Percentiles rank a stretch among this genome's conserved stretches.
These are phyloP conservation scores for Rhododendron griersonianum DNA, from an alignment of 148 eudicot species.

Conservation along the genomic window DNA sequence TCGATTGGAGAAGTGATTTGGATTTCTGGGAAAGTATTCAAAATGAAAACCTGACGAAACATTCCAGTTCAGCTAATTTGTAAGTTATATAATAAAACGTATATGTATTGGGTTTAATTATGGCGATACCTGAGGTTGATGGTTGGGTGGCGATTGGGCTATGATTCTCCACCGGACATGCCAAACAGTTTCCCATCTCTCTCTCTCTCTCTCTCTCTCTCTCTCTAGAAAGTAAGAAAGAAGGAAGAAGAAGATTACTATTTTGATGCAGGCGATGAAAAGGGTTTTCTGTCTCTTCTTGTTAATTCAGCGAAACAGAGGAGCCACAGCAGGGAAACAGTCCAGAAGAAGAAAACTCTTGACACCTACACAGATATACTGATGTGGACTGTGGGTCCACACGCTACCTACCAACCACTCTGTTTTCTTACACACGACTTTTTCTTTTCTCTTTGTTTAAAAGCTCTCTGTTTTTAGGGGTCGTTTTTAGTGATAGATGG, in stretches of 20 bases:
- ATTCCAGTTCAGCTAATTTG: not conserved
- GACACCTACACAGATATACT: too few species aligned
- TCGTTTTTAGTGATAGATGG: too few species aligned
- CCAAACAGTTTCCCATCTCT: conserved; percentile 10
- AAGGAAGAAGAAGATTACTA: too few species aligned
- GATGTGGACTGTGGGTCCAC: too few species aligned
- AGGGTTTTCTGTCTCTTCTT: not conserved
- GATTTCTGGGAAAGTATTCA: not conserved
- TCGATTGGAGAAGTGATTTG: not conserved
- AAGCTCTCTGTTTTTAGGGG: too few species aligned
- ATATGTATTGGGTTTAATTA: too few species aligned
- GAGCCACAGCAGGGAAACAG: too few species aligned
- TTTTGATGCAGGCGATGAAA: not conserved
- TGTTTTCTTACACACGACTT: too few species aligned
- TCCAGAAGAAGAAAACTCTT: too few species aligned
- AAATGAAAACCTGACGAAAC: not conserved
- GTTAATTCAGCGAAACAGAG: not conserved
- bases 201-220: conserved; percentile 1
- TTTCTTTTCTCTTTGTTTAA: too few species aligned
- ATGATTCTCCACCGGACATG: not conserved
- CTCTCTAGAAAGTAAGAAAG: not conserved
- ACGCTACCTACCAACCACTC: too few species aligned
- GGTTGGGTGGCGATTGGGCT: not conserved
- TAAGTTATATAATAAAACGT: too few species aligned
- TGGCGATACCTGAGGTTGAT: conserved; percentile 1